phyloP scores from a whole-genome alignment of 225 moss, liverwort and hornwort genomes.

The Asterella californica region DNA sequence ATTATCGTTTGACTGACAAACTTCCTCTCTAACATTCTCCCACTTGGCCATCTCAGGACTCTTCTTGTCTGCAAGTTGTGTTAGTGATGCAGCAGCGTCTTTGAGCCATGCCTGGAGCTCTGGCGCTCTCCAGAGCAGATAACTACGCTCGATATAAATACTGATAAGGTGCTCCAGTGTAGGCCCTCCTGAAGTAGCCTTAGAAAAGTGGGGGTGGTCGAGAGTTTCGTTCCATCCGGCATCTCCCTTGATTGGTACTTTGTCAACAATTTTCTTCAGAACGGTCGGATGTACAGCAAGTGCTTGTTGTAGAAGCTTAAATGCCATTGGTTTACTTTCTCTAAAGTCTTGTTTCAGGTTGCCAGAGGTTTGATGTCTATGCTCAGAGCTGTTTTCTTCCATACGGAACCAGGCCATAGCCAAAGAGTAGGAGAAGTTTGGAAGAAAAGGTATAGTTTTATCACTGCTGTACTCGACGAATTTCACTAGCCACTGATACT shows the following conservation, averaged over 20 bases:
- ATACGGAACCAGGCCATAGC: slow-evolving; percentile 69
- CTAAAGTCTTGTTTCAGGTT: slow-evolving; percentile 8
- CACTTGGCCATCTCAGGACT: slow-evolving; percentile 67
- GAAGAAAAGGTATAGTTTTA: slow-evolving; percentile 56
- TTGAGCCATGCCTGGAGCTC: slow-evolving; percentile 87
- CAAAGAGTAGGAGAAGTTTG: slow-evolving; percentile 75
- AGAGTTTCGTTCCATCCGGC: slow-evolving; percentile 58
- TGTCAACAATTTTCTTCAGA: slow-evolving; percentile 74
- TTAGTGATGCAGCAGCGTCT: slow-evolving; percentile 55
- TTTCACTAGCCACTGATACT: slow-evolving; percentile 75
- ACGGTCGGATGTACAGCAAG: slow-evolving; percentile 78
- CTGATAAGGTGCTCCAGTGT: slow-evolving; percentile 70
- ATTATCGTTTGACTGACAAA: slow-evolving; percentile 59
- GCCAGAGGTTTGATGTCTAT: slow-evolving; percentile 15
- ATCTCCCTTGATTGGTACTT: slow-evolving; percentile 83
- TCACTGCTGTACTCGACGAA: slow-evolving; percentile 65
- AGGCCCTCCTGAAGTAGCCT: slow-evolving; percentile 43
- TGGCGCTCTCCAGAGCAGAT: slow-evolving; percentile 76
- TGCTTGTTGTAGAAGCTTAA: slow-evolving; percentile 59
- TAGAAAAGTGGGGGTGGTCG: slow-evolving; percentile 56
- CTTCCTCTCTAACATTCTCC: slow-evolving; percentile 64
- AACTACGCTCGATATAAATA: slow-evolving; percentile 72
- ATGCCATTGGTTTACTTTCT: slow-evolving; percentile 43
- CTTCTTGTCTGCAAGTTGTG: slow-evolving; percentile 45
- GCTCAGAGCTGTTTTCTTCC: slow-evolving; percentile 45